Percentiles rank a stretch among this genome's conserved stretches.
These are phyloP conservation scores for Neopestalotiopsis clavispora DNA, from an alignment of 2,329 filamentous ascomycete species.

Conservation along the genomic window DNA sequence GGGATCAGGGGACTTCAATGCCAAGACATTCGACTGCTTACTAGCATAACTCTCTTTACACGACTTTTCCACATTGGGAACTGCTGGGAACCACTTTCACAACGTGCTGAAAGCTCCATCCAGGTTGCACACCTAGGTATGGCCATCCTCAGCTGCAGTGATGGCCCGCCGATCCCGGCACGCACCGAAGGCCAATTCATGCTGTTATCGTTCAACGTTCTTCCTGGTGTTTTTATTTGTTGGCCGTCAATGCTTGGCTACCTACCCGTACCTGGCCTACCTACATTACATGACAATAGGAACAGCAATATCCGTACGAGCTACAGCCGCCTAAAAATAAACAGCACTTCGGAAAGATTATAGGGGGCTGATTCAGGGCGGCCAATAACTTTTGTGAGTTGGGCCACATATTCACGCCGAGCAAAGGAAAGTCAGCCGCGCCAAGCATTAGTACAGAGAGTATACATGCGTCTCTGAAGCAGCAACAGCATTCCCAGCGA, in stretches of 20 bases:
- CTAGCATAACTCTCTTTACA: constrained; percentile 7
- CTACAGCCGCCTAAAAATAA: constrained; percentile 5
- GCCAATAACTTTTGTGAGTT: constrained; percentile 1
- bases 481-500: not conserved
- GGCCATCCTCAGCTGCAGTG: not conserved
- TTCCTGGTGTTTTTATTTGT: not conserved
- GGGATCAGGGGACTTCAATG: not conserved
- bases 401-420: not conserved
- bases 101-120: not conserved
- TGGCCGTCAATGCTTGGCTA: not conserved
- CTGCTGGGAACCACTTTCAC: constrained; percentile 4
- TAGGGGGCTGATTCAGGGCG: constrained; percentile 9
- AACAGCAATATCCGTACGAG: not conserved
- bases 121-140: not conserved
- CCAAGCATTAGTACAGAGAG: not conserved
- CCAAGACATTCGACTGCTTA: constrained; percentile 1
- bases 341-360: not conserved
- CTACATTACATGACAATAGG: not conserved
- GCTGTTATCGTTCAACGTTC: not conserved
- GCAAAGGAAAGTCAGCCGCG: not conserved
- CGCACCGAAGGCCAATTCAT: constrained; percentile 1
- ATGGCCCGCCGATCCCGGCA: not conserved
- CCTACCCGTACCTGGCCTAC: not conserved
- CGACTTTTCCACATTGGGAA: not conserved
- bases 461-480: not conserved